A percentile compares a stretch with the other conserved stretches of the same genome.
phyloP scores from a whole-genome alignment of 169 alveolate species.

The Perkinsus marinus region DNA sequence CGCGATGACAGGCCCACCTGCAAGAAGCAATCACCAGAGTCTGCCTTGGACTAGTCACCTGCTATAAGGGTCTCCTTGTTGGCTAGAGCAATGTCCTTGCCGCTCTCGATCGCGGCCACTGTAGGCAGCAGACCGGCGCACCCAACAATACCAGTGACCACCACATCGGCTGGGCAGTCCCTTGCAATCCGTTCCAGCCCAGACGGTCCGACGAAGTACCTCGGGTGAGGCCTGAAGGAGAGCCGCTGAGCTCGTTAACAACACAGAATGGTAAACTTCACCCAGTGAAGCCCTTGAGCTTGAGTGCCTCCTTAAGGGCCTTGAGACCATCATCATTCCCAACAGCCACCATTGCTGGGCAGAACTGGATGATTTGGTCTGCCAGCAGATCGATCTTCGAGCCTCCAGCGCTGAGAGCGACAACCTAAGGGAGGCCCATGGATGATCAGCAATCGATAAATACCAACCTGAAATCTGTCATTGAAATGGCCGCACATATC shows the following conservation, averaged over 20 bases:
- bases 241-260: not conserved
- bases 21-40: not conserved
- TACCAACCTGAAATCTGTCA: slow-evolving; percentile 44
- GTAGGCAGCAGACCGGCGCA: slow-evolving; percentile 68
- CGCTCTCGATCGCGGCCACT: slow-evolving; percentile 47
- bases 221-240: not conserved
- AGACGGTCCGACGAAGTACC: slow-evolving; percentile 19
- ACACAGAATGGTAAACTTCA: not conserved
- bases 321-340: slow-evolving; percentile 18
- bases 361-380: slow-evolving; percentile 37
- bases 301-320: slow-evolving; percentile 8
- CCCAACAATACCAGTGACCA: slow-evolving; percentile 62
- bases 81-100: slow-evolving; percentile 56
- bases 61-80: slow-evolving; percentile 67
- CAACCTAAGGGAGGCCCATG: not conserved
- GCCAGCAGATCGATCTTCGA: slow-evolving; percentile 31
- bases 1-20: slow-evolving; percentile 12
- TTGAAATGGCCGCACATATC: slow-evolving; percentile 36
- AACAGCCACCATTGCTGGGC: slow-evolving; percentile 38
- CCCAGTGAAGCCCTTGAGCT: not conserved
- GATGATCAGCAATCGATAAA: slow-evolving; percentile 8
- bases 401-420: slow-evolving; percentile 32
- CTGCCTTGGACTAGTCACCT: slow-evolving; percentile 35
- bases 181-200: slow-evolving; percentile 39
- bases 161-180: slow-evolving; percentile 28